Conservation (phyloP, 352 stramenopile genomes). For the Globisporangium cystogenes region DNA sequence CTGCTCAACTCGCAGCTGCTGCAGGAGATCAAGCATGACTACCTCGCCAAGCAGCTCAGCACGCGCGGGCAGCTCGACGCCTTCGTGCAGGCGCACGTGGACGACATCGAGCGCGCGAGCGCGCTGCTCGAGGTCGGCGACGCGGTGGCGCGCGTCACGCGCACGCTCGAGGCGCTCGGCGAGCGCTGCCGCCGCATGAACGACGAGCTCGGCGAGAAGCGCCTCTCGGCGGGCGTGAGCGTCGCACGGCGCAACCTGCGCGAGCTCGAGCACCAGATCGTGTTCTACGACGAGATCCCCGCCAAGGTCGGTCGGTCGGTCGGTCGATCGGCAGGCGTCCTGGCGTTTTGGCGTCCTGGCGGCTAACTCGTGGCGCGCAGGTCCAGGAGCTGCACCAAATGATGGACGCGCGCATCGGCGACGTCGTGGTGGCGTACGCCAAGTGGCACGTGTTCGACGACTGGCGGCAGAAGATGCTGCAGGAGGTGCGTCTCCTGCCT, state of each 20-base stretch:
- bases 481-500: conserved; percentile 44
- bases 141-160: conserved; percentile 57
- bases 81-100: conserved; percentile 73
- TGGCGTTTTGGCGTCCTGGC: no score
- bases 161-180: conserved; percentile 46
- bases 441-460: conserved; percentile 75
- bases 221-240: conserved; percentile 70
- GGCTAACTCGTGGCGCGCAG: conserved; percentile 13
- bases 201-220: conserved; percentile 78
- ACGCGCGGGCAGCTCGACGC: conserved; percentile 67
- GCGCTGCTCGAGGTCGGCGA: conserved; percentile 61
- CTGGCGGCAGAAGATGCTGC: conserved; percentile 78
- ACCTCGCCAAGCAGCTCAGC: conserved; percentile 62
- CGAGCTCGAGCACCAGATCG: conserved; percentile 74
- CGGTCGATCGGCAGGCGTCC: no score
- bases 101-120: conserved; percentile 81
- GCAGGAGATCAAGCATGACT: conserved; percentile 83
- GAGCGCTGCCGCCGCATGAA: conserved; percentile 76
- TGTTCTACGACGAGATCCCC: conserved; percentile 78
- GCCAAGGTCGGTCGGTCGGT: conserved; percentile 26
- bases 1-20: conserved; percentile 81
- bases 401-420: conserved; percentile 40
- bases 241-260: conserved; percentile 77
- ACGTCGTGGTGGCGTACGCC: conserved; percentile 57
- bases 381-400: conserved; percentile 36